Evolutionary conservation across 2,329 filamentous ascomycete species (phyloP), one percentile per base, ranked within the genome.

Genomic region (Blastomyces emzantsi): DNA sequence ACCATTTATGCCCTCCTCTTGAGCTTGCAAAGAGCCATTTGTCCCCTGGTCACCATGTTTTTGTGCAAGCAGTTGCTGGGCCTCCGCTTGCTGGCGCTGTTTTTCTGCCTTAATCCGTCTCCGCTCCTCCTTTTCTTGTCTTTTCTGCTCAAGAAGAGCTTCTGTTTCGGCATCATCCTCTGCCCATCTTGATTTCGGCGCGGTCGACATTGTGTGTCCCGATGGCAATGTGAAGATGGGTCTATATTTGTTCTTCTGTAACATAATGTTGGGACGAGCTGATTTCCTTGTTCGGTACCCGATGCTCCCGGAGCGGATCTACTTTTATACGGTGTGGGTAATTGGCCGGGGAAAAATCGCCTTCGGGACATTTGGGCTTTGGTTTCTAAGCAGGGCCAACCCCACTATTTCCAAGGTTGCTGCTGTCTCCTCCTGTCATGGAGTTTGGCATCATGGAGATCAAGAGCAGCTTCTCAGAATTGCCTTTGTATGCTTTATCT

Each of bases 101-200:
- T 92, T 95, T 73, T 92, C 89, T 36, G 87, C 88, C 76, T 94
- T 97, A 60, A 86, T 79, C 60, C 89, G 87, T 77, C 89, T 91
- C 82, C 94, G 96, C 71, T 92, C 89, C 76, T 96, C 91, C 77
- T 93, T 97, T 73, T 94, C 90, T 66, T 82, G 84, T 76, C 89
- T 93, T 63, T 86, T 82, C 71, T 87, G 85, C 25, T 87, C 86
- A 65, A 77, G 62, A 59, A 90, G 87, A 52, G 88, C 82, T 54
- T 85, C 89, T 28, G 86, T 85, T 73, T 97, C 92, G 69, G 92
- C 90, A 69, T 90, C 90, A 56, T 89, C 86, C 71, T 92, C 85
- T 67, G 90, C 90, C 94, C 94, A 99, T 76, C 93, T 87, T 60
- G 93, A 97, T 73, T 85, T 86, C 62, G 77, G 74, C 72, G 81